Percentiles rank a stretch among this genome's conserved stretches.
These are phyloP conservation scores for Auricularia cornea DNA, from an alignment of 768 basidiomycete species.

Conservation along the genomic window DNA sequence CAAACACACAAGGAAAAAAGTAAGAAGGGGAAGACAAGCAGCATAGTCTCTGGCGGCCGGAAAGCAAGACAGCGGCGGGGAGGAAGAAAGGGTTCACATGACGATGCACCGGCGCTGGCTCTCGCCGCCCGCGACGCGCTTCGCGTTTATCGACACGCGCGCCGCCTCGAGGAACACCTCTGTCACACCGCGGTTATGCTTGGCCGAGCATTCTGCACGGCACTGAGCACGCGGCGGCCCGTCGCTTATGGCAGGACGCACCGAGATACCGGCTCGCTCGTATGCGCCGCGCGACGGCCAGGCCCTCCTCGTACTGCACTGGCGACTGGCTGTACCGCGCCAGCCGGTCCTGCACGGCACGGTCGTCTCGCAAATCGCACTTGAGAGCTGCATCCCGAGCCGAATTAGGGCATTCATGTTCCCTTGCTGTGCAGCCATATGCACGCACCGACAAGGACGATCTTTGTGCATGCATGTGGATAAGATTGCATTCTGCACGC, in stretches of 20 bases:
- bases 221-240: conserved; percentile 1
- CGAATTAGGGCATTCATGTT: conserved; percentile 1
- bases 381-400: conserved; percentile 59
- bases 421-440: conserved; percentile 6
- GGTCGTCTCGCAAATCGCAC: conserved; percentile 90
- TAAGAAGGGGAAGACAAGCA: too few species aligned
- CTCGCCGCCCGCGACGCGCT: conserved; percentile 3
- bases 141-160: conserved; percentile 66
- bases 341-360: conserved; percentile 58
- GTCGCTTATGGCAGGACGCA: conserved; percentile 27
- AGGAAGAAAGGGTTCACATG: not conserved
- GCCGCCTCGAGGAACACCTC: conserved; percentile 93
- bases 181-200: conserved; percentile 88
- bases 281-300: conserved; percentile 82
- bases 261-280: conserved; percentile 89
- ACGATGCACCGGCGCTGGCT: conserved; percentile 8
- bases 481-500: conserved; percentile 7
- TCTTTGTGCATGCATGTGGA: not conserved
- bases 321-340: conserved; percentile 60
- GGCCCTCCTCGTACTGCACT: conserved; percentile 88
- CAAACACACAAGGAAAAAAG: too few species aligned
- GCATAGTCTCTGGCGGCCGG: too few species aligned
- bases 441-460: conserved; percentile 49
- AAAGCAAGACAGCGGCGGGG: not conserved
- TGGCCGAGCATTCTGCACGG: conserved; percentile 84